Evolutionary conservation across 2,329 filamentous ascomycete species (phyloP).

Genomic region (Colletotrichum sidae): DNA sequence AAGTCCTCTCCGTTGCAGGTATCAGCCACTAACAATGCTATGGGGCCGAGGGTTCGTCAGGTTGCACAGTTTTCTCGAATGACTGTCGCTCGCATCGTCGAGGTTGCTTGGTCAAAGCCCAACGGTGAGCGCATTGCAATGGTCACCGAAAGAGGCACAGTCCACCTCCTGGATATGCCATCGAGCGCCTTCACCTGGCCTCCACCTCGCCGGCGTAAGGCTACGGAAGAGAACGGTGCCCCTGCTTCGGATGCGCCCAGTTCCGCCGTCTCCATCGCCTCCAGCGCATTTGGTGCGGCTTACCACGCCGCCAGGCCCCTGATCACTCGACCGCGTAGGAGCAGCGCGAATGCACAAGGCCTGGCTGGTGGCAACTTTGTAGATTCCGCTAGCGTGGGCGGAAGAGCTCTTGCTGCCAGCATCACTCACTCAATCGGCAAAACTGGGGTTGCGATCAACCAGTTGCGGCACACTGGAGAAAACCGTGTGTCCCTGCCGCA

Average conservation of each 20-base stretch:
- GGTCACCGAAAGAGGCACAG: conserved; percentile 93
- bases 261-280: conserved; percentile 75
- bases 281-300: conserved; percentile 77
- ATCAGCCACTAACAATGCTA: conserved; percentile 54
- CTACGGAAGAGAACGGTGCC: conserved; percentile 56
- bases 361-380: conserved; percentile 60
- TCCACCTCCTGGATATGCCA: conserved; percentile 91
- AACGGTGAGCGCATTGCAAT: conserved; percentile 87
- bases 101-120: conserved; percentile 87
- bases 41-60: conserved; percentile 77
- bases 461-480: conserved; percentile 79
- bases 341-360: conserved; percentile 54
- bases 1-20: conserved; percentile 71
- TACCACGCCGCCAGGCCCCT: conserved; percentile 75
- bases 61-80: conserved; percentile 90
- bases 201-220: conserved; percentile 69
- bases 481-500: conserved; percentile 78
- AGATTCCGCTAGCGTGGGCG: conserved; percentile 75
- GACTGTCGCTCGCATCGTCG: conserved; percentile 90
- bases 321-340: conserved; percentile 66
- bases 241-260: conserved; percentile 61
- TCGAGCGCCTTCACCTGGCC: conserved; percentile 88
- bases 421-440: conserved; percentile 81
- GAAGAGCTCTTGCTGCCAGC: conserved; percentile 77
- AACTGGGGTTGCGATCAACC: conserved; percentile 76